These are phyloP conservation scores for Cryptococcus depauperatus DNA, from an alignment of 1,284 basidiomycete genomes.

Conservation along the genomic window DNA sequence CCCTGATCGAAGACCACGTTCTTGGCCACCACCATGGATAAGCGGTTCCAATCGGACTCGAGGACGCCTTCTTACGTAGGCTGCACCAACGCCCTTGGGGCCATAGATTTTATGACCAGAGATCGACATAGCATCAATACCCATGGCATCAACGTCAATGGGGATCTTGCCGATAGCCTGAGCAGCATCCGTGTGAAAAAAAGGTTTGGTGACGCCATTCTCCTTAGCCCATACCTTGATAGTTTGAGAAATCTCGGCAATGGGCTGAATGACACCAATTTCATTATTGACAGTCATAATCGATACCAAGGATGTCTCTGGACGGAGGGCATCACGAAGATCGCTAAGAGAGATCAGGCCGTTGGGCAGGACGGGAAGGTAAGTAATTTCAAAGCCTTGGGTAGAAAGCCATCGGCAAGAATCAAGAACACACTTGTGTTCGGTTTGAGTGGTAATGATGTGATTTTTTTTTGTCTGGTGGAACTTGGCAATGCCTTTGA, in stretches of 20 bases:
- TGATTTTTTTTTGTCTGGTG: constrained; percentile 83
- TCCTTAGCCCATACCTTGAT: constrained; percentile 48
- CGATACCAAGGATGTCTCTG: constrained; percentile 78
- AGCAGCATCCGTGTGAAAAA: constrained; percentile 96
- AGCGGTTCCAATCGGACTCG: constrained; percentile 92
- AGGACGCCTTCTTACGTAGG: constrained; percentile 86
- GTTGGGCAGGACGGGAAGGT: constrained; percentile 83
- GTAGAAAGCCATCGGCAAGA: constrained; percentile 92
- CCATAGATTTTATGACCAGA: constrained; percentile 98
- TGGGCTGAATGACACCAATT: constrained; percentile 95
- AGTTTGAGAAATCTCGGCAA: constrained; percentile 87
- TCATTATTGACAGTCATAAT: constrained; percentile 99
- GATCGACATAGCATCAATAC: constrained; percentile 91
- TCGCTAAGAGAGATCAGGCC: constrained; percentile 71
- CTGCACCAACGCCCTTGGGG: constrained; percentile 92
- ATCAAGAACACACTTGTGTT: constrained; percentile 99
- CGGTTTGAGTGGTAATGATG: constrained; percentile 86
- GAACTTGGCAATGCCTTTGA: constrained; percentile 95
- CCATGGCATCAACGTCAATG: constrained; percentile 89
- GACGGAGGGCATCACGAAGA: constrained; percentile 73
- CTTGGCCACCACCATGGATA: constrained; percentile 93
- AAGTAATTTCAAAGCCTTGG: constrained; percentile 96
- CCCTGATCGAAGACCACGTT: constrained; percentile 88
- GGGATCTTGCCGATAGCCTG: constrained; percentile 90
- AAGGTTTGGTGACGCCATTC: constrained; percentile 70